Base-by-base conservation (phyloP, 768 basidiomycete species). In the Tylopilus cervinicoccineus region DNA sequence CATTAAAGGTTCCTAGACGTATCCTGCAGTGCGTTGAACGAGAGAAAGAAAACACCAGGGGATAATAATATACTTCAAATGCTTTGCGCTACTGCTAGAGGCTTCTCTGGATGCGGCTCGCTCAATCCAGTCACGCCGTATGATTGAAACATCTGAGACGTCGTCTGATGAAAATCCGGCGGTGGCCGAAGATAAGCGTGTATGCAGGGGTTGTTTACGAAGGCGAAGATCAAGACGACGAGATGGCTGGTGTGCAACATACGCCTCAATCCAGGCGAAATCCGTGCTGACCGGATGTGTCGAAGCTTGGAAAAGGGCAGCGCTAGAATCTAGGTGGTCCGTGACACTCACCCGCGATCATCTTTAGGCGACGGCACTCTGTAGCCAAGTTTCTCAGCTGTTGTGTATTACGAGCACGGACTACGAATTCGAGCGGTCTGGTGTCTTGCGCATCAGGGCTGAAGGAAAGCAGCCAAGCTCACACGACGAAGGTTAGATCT, bases 1-100 rank as follows among this genome's bases (percentile, higher is more conserved):
- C 88, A 56, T 93, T 93, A 71, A 92, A 93, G 0, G 86, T 88
- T 19, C 89, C 88, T 16, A 86, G 50, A 6, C 86, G 82, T 41
- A 91, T 60, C 27, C 86, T 87, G 29, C 22, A 46, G 27, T 19
- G 23, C 7, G 19, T 24, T 54, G 34, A 53, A 29, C 1, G 22
- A n/a, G 27, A 38, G 29, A 13, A 4, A 11, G 19, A 13, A 38
- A 22, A 45, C 17, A 23, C 12, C 9, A 9, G 17, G 23, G 22
- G 17, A 40, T 7, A 17, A 40, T 17, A 36, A 32, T 55, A 29
- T 39, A 66, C 67, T 53, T 63, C 17, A 69, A 39, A 26, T 38
- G 52, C 9, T 59, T 51, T 52, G 32, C 63, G 53, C 38, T 57
- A 61, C n/a, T 45, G 13, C 23, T 46, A 6, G 54, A 54, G 5